Conservation (phyloP, 2,329 filamentous ascomycete species). For the Sporothrix schenckii region DNA sequence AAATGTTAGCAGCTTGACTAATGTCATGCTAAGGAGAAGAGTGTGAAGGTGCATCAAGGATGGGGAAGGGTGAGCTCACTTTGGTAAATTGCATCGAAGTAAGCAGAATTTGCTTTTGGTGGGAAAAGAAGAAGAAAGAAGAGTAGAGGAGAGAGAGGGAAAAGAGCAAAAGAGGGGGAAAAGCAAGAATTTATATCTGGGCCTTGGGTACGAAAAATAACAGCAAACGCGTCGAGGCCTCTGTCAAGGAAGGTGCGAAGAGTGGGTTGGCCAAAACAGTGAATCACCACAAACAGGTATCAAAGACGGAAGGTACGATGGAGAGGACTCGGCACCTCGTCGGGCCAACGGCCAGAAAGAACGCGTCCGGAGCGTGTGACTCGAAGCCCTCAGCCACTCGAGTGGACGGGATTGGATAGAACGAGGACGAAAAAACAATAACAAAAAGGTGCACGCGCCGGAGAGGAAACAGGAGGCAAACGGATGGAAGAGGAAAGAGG, state of each 20-base stretch:
- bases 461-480: neutral
- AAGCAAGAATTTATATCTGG: conserved; percentile 10
- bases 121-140: neutral
- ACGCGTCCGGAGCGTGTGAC: neutral
- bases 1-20: neutral
- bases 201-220: neutral
- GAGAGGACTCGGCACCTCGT: neutral
- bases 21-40: neutral
- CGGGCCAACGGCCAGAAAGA: neutral
- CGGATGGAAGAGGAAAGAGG: neutral
- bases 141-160: neutral
- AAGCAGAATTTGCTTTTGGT: neutral
- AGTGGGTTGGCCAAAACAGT: neutral
- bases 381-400: neutral
- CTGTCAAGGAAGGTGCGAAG: conserved; percentile 16
- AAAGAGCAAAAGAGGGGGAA: neutral
- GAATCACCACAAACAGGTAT: conserved; percentile 11
- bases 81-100: no score
- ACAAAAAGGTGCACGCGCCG: neutral
- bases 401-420: neutral
- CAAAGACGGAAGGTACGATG: conserved; percentile 7
- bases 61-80: neutral
- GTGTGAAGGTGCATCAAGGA: neutral
- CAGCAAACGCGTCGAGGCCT: neutral
- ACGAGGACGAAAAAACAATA: neutral